Base-by-base conservation (phyloP, 169 alveolate genomes). In the Eimeria praecox region DNA sequence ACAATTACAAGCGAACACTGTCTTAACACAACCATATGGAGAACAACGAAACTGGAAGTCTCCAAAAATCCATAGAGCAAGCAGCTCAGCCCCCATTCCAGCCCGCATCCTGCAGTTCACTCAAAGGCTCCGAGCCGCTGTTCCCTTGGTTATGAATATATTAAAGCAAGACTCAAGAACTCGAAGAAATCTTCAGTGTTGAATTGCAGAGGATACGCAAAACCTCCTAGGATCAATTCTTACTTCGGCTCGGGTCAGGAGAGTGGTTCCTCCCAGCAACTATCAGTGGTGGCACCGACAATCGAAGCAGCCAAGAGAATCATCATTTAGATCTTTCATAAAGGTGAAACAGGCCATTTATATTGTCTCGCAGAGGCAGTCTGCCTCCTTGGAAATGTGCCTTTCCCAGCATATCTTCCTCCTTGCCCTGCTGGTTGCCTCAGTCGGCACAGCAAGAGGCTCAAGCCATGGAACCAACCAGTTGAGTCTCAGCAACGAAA, bases 361-460 rank as follows among this genome's bases (percentile, higher is more conserved):
- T 18, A 66, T 66, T 66, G 42, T 10, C 18, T 33, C 78, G 78
- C 78, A 66, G 0, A 33, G 46, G 12, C 78, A 33, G 78, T 2
- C 46, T 30, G 78, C 22, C 33, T 18, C 46, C 78, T 2, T 66
- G 78, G 46, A 33, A 22, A 66, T 66, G 78, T 30, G 78, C 78
- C 12, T 64, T 64, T 64, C 75, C 18, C 75, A 64, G 75, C 78
- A 2, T 10, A 2, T 66, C 33, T 33, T 33, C 16, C 38, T 27
- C n/a, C 12, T 66, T 12, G 78, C 78, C 78, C 8, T n/a, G 78
- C 78, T 66, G 20, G 27, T 66, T n/a, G 78, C 78, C 42, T 9
- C 78, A 66, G 46, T 66, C 33, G 78, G 33, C 42, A 33, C 78
- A 33, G 78, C 44, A 66, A n/a, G 78, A 30, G 78, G 78, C 78